Evolutionary conservation across 495 filamentous ascomycete genomes (phyloP), one percentile per base, ranked within the genome.

Genomic region (Hyphodiscus hymeniophilus): DNA sequence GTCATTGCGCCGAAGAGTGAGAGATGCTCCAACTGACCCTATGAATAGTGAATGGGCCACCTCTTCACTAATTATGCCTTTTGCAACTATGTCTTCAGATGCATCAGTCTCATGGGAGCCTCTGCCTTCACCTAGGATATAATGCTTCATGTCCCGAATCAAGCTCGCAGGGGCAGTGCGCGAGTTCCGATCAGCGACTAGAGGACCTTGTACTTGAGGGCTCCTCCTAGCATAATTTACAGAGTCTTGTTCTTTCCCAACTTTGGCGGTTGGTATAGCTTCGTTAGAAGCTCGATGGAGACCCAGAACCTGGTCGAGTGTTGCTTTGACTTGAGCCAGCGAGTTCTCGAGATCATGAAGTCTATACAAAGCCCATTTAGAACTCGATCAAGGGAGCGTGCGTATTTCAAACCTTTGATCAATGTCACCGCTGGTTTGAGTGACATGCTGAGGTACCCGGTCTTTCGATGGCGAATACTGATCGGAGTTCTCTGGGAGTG

Each of bases 61-160:
- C 22, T 43, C 40, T 30, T 43, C 40, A 10, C 21, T 43, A 15
- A 43, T 43, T 15, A 43, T 43, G 8, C 40, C 40, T 30, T 43
- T 43, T 10, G 40, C 24, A 10, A 43, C 40, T 11, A 43, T 43
- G 26, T 43, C 40, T 13, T 43, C 40, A 12, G 40, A 43, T 6
- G 15, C 26, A 43, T 43, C 40, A 30, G 21, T 43, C 17, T 30
- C 24, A 28, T 43, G 40, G 17, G 7, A 3, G 2, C 30, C 40
- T 24, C n/a, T 20, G 3, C 30, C 40, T 17, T 5, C 13, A 30
- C 40, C 40, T 2, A 43, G 40, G n/a, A 43, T 43, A 30, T 43
- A 24, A 7, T 12, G 3, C 21, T 11, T 43, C 20, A 43, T 43
- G 17, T 43, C 40, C 7, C 40, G 40, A 17, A 43, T 43, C 6